These are phyloP conservation scores for Aurifilum marmelostoma DNA, from an alignment of 2,329 filamentous ascomycete species.

Conservation along the genomic window DNA sequence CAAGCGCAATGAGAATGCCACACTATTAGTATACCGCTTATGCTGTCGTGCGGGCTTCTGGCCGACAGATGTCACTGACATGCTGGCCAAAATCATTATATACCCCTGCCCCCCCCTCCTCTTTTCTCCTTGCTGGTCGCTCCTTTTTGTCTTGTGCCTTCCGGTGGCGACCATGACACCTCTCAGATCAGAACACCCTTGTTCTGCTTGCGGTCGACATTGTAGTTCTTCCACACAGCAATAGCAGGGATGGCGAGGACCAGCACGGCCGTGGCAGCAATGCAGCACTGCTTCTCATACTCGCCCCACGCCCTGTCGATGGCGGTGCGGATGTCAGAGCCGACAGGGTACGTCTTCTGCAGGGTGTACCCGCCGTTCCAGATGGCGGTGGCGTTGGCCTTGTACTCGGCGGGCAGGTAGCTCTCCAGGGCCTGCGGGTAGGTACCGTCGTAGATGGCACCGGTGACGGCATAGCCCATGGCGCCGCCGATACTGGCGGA, in stretches of 20 bases:
- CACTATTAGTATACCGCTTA: neutral
- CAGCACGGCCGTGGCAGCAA: slow-evolving; percentile 41
- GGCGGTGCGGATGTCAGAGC: slow-evolving; percentile 37
- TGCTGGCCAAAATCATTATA: neutral
- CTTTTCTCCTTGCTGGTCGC: neutral
- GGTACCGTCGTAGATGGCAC: slow-evolving; percentile 24
- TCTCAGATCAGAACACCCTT: slow-evolving; percentile 29
- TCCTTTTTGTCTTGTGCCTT: neutral
- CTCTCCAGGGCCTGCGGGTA: slow-evolving; percentile 25
- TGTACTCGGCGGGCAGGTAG: slow-evolving; percentile 31
- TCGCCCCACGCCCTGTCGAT: slow-evolving; percentile 43
- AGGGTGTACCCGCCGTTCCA: slow-evolving; percentile 35
- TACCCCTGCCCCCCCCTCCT: too few species aligned
- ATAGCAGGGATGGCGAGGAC: slow-evolving; percentile 40
- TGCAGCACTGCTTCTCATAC: slow-evolving; percentile 41
- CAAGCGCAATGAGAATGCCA: neutral
- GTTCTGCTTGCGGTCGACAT: slow-evolving; percentile 38
- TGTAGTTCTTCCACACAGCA: slow-evolving; percentile 44
- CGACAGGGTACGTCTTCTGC: slow-evolving; percentile 38
- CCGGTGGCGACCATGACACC: neutral
- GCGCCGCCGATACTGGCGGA: slow-evolving; percentile 41
- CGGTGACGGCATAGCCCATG: slow-evolving; percentile 35
- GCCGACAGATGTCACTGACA: neutral
- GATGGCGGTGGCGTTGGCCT: slow-evolving; percentile 33
- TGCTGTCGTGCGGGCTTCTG: neutral